Evolutionary conservation across 768 basidiomycete genomes (phyloP).

Genomic region (Xanthoconium stramineum): DNA sequence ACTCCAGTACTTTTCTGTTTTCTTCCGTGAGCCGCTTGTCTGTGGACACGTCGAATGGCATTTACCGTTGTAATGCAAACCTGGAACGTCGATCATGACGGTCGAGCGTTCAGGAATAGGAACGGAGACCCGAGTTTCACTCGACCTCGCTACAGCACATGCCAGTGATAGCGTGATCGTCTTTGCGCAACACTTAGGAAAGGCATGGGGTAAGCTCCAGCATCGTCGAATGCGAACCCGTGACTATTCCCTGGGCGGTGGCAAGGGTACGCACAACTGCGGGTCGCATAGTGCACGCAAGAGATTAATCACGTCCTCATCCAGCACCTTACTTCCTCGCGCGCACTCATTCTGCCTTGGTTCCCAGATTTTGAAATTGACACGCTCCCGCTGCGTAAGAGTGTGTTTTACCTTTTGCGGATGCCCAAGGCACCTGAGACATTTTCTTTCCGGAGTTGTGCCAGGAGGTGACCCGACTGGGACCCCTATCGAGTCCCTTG

Average conservation of each 20-base stretch:
- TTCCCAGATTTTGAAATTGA: not conserved
- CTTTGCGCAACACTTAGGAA: too few relatives aligned
- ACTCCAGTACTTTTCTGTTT: too few relatives aligned
- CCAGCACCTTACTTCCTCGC: constrained; percentile 53
- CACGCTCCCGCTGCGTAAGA: constrained; percentile 30
- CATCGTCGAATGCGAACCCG: not conserved
- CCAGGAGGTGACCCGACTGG: not conserved
- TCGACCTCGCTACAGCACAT: too few relatives aligned
- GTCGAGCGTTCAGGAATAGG: too few relatives aligned
- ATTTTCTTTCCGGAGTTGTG: not conserved
- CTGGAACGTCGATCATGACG: too few relatives aligned
- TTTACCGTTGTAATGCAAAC: too few relatives aligned
- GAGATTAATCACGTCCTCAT: not conserved
- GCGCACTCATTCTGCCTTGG: constrained; percentile 21
- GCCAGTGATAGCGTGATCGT: too few relatives aligned
- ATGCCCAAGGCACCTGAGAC: not conserved
- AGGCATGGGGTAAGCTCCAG: not conserved
- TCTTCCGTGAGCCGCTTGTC: too few relatives aligned
- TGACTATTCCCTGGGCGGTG: not conserved
- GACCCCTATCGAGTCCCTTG: not conserved
- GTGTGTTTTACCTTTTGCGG: constrained; percentile 1
- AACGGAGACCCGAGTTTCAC: too few relatives aligned
- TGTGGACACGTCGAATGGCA: too few relatives aligned
- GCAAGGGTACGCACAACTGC: not conserved
- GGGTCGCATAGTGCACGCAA: too few relatives aligned